A percentile compares a stretch with the other conserved stretches of the same genome.
These are phyloP conservation scores for Fraxinus anomala DNA, from an alignment of 257 asterid species.

Conservation along the genomic window DNA sequence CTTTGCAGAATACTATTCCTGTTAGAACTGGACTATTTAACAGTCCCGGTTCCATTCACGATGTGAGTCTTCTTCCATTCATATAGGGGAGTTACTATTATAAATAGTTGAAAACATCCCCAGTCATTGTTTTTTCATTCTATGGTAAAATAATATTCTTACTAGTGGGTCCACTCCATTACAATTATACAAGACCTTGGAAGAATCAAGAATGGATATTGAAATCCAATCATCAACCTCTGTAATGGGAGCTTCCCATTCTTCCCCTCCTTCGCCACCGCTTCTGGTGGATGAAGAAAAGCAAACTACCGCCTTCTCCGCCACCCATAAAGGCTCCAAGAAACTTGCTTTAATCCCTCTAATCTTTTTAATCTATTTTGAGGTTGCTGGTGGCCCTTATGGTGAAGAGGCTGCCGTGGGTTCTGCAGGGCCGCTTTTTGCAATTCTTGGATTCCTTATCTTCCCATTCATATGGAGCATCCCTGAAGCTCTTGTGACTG, in stretches of 20 bases:
- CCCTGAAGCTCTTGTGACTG: slow-evolving; percentile 56
- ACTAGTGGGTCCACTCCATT: neutral
- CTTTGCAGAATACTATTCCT: neutral
- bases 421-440: slow-evolving; percentile 58
- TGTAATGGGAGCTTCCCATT: slow-evolving; percentile 5
- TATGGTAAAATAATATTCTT: neutral
- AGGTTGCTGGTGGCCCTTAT: slow-evolving; percentile 60
- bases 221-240: neutral
- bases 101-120: neutral
- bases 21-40: neutral
- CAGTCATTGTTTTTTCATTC: neutral
- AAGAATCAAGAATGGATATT: neutral
- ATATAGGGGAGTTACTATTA: too few relatives aligned
- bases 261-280: slow-evolving; percentile 16
- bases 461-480: slow-evolving; percentile 61
- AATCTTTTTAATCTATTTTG: slow-evolving; percentile 53
- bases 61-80: too few relatives aligned
- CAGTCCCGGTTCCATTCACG: neutral
- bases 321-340: slow-evolving; percentile 26
- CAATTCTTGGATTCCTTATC: slow-evolving; percentile 50
- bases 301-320: neutral
- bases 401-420: slow-evolving; percentile 63
- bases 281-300: slow-evolving; percentile 34
- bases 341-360: slow-evolving; percentile 51
- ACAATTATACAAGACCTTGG: neutral